phyloP scores from a whole-genome alignment of 257 asterid species.

The Apocynum venetum region DNA sequence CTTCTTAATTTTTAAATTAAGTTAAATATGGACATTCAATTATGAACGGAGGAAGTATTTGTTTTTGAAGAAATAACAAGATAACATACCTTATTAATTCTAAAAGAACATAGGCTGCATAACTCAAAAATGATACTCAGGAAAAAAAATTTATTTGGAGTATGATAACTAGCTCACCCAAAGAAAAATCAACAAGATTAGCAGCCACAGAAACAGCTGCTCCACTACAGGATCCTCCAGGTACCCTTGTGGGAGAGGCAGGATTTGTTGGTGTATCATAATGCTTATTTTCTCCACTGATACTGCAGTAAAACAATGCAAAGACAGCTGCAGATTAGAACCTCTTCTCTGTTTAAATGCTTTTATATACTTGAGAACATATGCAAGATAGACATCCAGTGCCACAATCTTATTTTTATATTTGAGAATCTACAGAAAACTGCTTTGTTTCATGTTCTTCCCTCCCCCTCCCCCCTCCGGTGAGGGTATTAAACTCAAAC shows the following conservation, averaged over 20 bases:
- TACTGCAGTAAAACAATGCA: constrained; percentile 34
- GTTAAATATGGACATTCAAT: no score
- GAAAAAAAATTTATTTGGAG: constrained; percentile 6
- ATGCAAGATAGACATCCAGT: background rate
- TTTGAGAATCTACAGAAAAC: background rate
- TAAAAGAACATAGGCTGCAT: background rate
- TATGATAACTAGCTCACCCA: constrained; percentile 52
- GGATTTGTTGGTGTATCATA: constrained; percentile 92
- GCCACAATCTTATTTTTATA: background rate
- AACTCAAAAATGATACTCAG: background rate
- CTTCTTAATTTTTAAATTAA: no score
- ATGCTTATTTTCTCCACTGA: constrained; percentile 85
- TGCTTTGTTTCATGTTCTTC: background rate
- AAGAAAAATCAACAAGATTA: constrained; percentile 79
- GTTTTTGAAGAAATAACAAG: background rate
- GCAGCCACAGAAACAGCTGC: constrained; percentile 97
- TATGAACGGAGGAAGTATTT: background rate
- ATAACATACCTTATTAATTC: background rate
- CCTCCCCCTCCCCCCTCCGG: no score
- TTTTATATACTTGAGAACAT: background rate
- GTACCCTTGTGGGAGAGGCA: constrained; percentile 59
- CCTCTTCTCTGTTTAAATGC: background rate
- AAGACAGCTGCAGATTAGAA: background rate
- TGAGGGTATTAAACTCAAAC: background rate
- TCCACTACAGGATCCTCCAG: constrained; percentile 99